Evolutionary conservation across 768 basidiomycete species (phyloP), one percentile per base, ranked within the genome.

Genomic region (Pholiota conissans): DNA sequence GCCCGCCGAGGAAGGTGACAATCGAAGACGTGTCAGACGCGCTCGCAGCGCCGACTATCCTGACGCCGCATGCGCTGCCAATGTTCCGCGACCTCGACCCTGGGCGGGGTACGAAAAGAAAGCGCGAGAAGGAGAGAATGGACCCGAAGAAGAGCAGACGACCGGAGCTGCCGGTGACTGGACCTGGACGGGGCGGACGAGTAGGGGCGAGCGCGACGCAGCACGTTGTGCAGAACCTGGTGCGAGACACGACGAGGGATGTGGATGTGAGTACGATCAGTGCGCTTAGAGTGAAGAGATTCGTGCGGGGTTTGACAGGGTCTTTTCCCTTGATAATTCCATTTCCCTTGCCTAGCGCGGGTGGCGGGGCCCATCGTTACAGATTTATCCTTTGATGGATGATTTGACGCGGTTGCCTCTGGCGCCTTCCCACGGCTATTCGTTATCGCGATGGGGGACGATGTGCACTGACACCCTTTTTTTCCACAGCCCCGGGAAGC

Each of bases 181-280:
- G 97, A 11, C 95, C 94, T 11, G 97, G 97, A 53, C 84, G 83
- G 66, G 97, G 97, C 20, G 97, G 97, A 52, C 79, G 97, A 37
- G 91, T 99, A 37, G 97, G 97, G 37, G 94, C 94, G 30, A 95
- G 93, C 75, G 96, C 96, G 16, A 98, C 94, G 49, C 95, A 98
- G 65, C 95, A 98, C 69, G 84, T 98, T 63, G 95, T 98, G 51
- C 95, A 97, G 74, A 91, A 93, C 69, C 75, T 98, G 71, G 93
- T 98, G 61, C 82, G 91, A 67, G 93, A 96, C 69, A 91, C 88
- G 61, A 90, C 91, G 40, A 77, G 94, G 65, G 93, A 93, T 76
- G 89, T 96, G 74, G 96, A 98, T 75, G 96, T 98, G 78, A 83
- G 95, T 92, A 54, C 61, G 55, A 46, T 60, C 46, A 54, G 42